Evolutionary conservation across 73 alveolate genomes (phyloP).

Genomic region (Stentor coeruleus): DNA sequence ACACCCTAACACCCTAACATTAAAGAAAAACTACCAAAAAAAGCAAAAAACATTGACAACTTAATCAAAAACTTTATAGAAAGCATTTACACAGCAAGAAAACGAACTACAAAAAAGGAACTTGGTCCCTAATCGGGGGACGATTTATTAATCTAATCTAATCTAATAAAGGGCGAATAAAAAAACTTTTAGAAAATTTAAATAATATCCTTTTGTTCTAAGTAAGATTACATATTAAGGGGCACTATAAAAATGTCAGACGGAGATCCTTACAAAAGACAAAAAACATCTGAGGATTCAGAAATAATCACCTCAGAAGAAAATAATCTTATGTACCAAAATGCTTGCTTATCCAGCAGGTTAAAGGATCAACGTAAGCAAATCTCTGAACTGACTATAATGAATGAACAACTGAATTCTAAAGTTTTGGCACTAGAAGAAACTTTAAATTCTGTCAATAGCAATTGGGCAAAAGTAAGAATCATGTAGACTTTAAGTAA

Average conservation of each 20-base stretch:
- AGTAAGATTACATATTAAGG: too few species aligned
- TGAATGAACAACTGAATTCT: neutral
- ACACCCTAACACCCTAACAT: too few species aligned
- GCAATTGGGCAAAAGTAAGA: conserved; percentile 6
- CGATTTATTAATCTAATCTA: too few species aligned
- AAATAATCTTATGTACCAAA: neutral
- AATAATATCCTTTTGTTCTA: too few species aligned
- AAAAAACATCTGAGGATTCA: conserved; percentile 11
- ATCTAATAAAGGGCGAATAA: too few species aligned
- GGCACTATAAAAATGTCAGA: conserved; percentile 20
- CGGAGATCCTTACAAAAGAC: conserved; percentile 20
- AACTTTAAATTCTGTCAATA: neutral
- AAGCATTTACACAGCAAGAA: too few species aligned
- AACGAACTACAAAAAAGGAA: too few species aligned
- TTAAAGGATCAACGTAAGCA: neutral
- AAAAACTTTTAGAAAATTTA: too few species aligned
- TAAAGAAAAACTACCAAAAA: too few species aligned
- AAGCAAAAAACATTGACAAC: too few species aligned
- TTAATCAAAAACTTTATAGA: too few species aligned
- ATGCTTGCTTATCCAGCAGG: neutral
- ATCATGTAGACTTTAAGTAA: neutral
- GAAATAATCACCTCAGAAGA: neutral
- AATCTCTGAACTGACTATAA: neutral
- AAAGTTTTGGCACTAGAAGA: neutral
- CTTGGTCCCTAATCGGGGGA: too few species aligned